Base-by-base conservation (phyloP, 305 asterid genomes). In the Solanum hybrid region DNA sequence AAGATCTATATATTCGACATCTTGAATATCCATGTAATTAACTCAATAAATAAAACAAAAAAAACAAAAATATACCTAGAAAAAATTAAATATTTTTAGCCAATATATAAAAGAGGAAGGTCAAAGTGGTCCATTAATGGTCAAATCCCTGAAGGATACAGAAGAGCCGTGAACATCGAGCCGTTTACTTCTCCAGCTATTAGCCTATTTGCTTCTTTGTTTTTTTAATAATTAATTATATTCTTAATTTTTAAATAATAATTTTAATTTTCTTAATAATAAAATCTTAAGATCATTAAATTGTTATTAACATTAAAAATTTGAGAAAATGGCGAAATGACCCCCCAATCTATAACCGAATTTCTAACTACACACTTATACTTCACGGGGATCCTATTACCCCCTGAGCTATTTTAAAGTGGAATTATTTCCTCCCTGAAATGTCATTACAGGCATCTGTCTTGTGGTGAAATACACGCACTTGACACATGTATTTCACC, bases 91-190 rank as follows among this genome's bases (percentile, higher is more conserved):
- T 9, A 13, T 7, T 17, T 20, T 29, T 24, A 37, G 12, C 33
- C 79, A 85, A 39, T 83, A 26, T 15, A 20, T 1, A 27, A 32
- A 84, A 84, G 77, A 24, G 88, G 41, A 84, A 88, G 86, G 94
- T 94, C 95, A 89, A 91, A 93, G 96, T 95, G 96, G 96, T 95
- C 96, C 97, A 65, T 65, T 10, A 89, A 87, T 87, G 93, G 96
- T 94, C 96, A 94, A 95, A 92, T 34, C 91, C 91, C 73, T 88
- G 89, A 91, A 91, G 84, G 86, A 87, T 77, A 88, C 90, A 89
- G 93, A 91, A 90, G 68, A 90, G 89, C 79, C 93, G 45, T 92
- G 3, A 77, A 76, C 93, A 38, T 39, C 93, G 94, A 92, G 95
- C 92, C 93, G 77, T 31, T 87, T 87, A 85, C 91, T 87, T 89